Evolutionary conservation across 768 basidiomycete genomes (phyloP), one percentile per base, ranked within the genome.

Genomic region (Termitomyces sp.): DNA sequence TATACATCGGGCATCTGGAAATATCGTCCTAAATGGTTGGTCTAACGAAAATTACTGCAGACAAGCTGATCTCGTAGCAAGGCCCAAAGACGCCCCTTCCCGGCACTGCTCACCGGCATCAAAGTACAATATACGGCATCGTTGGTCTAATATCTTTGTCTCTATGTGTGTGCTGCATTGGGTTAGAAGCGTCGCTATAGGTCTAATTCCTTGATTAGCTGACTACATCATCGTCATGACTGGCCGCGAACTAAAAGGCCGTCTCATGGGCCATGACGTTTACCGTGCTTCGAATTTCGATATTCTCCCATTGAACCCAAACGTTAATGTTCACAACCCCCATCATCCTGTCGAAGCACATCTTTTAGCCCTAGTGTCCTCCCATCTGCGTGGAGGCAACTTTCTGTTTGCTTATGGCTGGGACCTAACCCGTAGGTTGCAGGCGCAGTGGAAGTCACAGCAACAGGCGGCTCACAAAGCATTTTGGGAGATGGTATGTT

Each of bases 211-310:
- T 9, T 8, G n/a, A 52, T 53, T 61, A 98, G 96, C 95, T 67
- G 97, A 98, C 73, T 98, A 96, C 74, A 72, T 98, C 50, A 82
- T 99, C 61, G 77, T 97, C 41, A 79, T 98, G 60, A 97, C 93
- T 44, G 87, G 86, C 28, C 85, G 94, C 47, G 86, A 87, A 62
- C 82, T 86, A 35, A 84, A 82, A 62, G 90, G 88, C 14, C 82
- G 87, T 57, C 76, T 98, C 58, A 84, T 94, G 76, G 84, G 88
- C 3, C 85, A 96, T 61, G 87, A 95, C 60, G 78, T 99, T 65
- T 98, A 91, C 74, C 85, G 86, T 49, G 93, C 93, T 13, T 88
- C 89, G 22, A 90, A 94, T 67, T 98, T 92, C 70, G 88, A 93
- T 57, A 86, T 98, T 53, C 86, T 97, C 46, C 94, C 97, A 5